Conservation (phyloP, 495 filamentous ascomycete genomes). For the Lasiosphaeria ovina region DNA sequence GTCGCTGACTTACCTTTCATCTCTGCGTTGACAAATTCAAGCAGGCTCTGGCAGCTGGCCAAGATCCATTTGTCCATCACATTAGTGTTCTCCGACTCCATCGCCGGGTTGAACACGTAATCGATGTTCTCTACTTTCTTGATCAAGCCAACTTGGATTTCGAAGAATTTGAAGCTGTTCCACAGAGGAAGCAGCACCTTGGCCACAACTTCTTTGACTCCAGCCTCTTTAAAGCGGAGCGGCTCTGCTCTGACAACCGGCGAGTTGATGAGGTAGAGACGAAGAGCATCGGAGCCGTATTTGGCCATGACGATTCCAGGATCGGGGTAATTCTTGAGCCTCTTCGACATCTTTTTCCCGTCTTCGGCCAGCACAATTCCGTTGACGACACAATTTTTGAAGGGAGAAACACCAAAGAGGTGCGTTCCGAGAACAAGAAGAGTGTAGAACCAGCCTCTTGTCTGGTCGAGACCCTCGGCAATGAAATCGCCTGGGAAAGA, state of each 20-base stretch:
- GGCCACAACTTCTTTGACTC: slow-evolving; percentile 93
- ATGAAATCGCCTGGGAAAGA: slow-evolving; percentile 96
- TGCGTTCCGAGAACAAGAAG: slow-evolving; percentile 86
- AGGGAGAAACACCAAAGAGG: slow-evolving; percentile 83
- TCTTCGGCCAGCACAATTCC: slow-evolving; percentile 93
- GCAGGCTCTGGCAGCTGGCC: slow-evolving; percentile 86
- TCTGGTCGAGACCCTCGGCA: slow-evolving; percentile 77
- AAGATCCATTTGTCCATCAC: slow-evolving; percentile 98
- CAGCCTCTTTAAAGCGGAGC: slow-evolving; percentile 84
- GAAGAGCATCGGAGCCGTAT: slow-evolving; percentile 91
- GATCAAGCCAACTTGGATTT: slow-evolving; percentile 86
- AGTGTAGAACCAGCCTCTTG: slow-evolving; percentile 97
- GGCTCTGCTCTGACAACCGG: slow-evolving; percentile 93
- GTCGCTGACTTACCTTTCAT: slow-evolving; percentile 64
- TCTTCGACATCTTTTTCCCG: slow-evolving; percentile 99
- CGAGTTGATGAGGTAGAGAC: slow-evolving; percentile 95
- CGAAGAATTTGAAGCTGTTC: slow-evolving; percentile 98
- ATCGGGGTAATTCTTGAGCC: slow-evolving; percentile 96
- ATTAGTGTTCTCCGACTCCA: slow-evolving; percentile 75
- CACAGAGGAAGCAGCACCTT: slow-evolving; percentile 93
- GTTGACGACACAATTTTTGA: slow-evolving; percentile 96
- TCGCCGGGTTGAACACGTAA: slow-evolving; percentile 74
- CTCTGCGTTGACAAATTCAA: slow-evolving; percentile 91
- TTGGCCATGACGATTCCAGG: slow-evolving; percentile 78
- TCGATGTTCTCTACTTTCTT: slow-evolving; percentile 84